These are phyloP conservation scores for Fusarium sacchari DNA, from an alignment of 2,329 filamentous ascomycete genomes.

Conservation along the genomic window DNA sequence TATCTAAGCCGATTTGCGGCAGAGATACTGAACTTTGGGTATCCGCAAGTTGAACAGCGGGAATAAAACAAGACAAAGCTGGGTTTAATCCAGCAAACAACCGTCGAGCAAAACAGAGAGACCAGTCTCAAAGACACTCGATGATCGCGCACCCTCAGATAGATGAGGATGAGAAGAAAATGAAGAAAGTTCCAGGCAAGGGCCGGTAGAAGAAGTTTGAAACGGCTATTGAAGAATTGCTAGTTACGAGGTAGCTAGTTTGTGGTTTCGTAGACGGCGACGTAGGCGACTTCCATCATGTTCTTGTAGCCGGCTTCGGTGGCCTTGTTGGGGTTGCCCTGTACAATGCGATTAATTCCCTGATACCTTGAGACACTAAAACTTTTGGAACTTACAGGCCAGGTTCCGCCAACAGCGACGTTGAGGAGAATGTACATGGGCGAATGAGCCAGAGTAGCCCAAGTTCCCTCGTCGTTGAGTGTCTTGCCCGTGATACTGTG, in stretches of 20 bases:
- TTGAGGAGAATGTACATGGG: conserved; percentile 60
- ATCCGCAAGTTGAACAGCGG: conserved; percentile 11
- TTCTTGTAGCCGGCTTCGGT: conserved; percentile 51
- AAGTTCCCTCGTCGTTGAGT: conserved; percentile 54
- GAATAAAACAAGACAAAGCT: conserved; percentile 7
- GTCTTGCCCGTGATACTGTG: conserved; percentile 55
- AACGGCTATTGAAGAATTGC: not conserved
- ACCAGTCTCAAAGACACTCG: not conserved
- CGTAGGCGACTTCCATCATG: conserved; percentile 55
- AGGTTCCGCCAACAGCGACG: conserved; percentile 59
- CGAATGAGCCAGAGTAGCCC: conserved; percentile 55
- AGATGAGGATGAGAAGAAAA: conserved; percentile 1
- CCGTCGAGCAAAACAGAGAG: not conserved
- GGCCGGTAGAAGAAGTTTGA: not conserved
- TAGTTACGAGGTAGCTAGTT: conserved; percentile 10
- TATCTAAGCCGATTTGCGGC: conserved; percentile 22
- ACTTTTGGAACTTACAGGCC: conserved; percentile 47
- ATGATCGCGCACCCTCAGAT: not conserved
- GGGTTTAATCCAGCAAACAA: not conserved
- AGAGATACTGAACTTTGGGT: not conserved
- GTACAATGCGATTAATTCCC: not conserved
- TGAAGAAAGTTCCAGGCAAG: not conserved
- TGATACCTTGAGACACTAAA: not conserved
- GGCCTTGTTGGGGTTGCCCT: conserved; percentile 48
- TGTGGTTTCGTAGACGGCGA: conserved; percentile 51